Conservation (phyloP, 306 rosid species). For the Rosa persica region DNA sequence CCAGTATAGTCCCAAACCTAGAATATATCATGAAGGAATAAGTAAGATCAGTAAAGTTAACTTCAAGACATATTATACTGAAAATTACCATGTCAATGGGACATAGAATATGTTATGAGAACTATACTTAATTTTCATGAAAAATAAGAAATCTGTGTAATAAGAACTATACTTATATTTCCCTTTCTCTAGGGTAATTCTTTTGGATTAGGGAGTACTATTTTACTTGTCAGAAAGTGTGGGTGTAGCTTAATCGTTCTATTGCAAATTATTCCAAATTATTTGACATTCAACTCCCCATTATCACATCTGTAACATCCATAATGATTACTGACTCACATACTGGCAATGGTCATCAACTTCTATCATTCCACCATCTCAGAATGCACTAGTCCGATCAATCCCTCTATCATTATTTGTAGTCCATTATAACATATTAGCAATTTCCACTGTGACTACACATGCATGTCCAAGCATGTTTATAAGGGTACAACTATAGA, state of each 20-base stretch:
- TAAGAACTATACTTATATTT: background rate
- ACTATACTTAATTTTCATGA: background rate
- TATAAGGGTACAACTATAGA: background rate
- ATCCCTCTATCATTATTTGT: background rate
- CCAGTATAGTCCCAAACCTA: slow-evolving; percentile 98
- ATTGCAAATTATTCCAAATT: background rate
- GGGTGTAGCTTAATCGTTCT: background rate
- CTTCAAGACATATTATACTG: background rate
- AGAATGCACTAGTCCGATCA: background rate
- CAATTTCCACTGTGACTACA: background rate
- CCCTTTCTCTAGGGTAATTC: background rate
- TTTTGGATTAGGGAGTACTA: background rate
- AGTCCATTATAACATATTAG: background rate
- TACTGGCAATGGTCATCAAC: background rate
- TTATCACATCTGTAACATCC: background rate
- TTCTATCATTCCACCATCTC: background rate
- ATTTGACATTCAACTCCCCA: background rate
- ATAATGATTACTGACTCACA: background rate
- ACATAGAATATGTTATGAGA: background rate
- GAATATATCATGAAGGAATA: slow-evolving; percentile 20
- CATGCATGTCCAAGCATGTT: background rate
- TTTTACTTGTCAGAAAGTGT: background rate
- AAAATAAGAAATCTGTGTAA: background rate
- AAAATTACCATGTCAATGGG: background rate
- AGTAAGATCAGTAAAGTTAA: slow-evolving; percentile 10